A percentile compares a stretch with the other conserved stretches of the same genome.
phyloP scores from a whole-genome alignment of 148 eudicot genomes.

The Salicornia ramosissima region DNA sequence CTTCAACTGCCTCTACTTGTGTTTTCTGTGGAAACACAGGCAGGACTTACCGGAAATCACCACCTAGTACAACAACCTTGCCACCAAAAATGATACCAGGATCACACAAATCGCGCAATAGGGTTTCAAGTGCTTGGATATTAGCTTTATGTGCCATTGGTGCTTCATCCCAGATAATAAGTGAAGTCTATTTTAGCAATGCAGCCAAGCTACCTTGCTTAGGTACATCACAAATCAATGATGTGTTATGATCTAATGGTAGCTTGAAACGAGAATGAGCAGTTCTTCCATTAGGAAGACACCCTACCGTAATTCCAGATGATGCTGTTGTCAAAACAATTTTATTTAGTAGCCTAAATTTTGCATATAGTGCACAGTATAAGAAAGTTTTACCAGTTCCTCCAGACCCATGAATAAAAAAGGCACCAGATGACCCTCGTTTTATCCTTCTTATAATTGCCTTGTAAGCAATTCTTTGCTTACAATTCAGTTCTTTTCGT shows the following conservation, averaged over 20 bases:
- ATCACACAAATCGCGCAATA: background rate
- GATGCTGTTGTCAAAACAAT: background rate
- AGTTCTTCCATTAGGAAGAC: background rate
- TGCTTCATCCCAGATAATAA: background rate
- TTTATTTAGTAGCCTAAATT: background rate
- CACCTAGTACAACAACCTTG: background rate
- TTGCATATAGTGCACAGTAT: conserved; percentile 10
- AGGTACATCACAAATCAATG: background rate
- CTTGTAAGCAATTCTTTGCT: background rate
- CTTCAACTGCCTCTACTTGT: background rate
- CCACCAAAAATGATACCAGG: background rate
- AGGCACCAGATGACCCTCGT: background rate
- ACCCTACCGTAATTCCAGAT: background rate
- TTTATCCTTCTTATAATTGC: background rate
- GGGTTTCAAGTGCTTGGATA: background rate
- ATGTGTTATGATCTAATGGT: background rate
- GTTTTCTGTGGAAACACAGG: background rate
- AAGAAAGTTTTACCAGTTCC: conserved; percentile 8
- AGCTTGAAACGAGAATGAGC: conserved; percentile 1
- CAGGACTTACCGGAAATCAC: background rate
- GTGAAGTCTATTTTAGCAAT: background rate
- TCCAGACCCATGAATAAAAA: conserved; percentile 1
- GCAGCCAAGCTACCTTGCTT: background rate
- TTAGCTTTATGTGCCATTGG: background rate
- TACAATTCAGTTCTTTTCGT: background rate